Percentiles rank a stretch among this genome's conserved stretches.
phyloP scores from a whole-genome alignment of 768 basidiomycete species.

The Boletus eberwhitei region DNA sequence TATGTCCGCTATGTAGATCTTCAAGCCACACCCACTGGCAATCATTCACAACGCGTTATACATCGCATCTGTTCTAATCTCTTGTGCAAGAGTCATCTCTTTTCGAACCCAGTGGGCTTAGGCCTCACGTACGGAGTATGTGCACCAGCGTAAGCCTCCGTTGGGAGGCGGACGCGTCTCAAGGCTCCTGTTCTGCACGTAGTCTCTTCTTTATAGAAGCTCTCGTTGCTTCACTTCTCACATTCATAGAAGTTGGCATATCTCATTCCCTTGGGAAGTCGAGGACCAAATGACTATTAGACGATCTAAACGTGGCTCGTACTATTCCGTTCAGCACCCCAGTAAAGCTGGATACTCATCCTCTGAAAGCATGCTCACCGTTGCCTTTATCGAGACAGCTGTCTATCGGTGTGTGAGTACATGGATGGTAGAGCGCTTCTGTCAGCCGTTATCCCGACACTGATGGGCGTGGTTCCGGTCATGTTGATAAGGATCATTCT shows the following conservation, averaged over 20 bases:
- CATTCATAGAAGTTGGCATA: neutral
- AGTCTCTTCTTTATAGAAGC: neutral
- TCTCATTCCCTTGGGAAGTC: neutral
- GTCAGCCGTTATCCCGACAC: neutral
- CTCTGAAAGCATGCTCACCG: neutral
- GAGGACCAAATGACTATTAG: neutral
- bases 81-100: neutral
- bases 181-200: neutral
- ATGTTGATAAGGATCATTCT: neutral
- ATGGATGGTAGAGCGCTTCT: neutral
- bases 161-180: neutral
- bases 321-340: neutral
- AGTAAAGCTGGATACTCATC: neutral
- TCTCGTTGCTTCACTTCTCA: too few relatives aligned
- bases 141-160: neutral
- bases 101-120: neutral
- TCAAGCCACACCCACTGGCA: neutral
- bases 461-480: neutral
- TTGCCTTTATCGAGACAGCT: neutral
- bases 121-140: neutral
- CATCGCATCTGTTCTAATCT: neutral
- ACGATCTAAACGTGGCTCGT: too few relatives aligned
- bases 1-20: slow-evolving; percentile 12
- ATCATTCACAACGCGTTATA: neutral
- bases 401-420: neutral